A percentile compares a stretch with the other conserved stretches of the same genome.
Conservation (phyloP, 2,329 filamentous ascomycete genomes). For the Aureobasidium sp. region DNA sequence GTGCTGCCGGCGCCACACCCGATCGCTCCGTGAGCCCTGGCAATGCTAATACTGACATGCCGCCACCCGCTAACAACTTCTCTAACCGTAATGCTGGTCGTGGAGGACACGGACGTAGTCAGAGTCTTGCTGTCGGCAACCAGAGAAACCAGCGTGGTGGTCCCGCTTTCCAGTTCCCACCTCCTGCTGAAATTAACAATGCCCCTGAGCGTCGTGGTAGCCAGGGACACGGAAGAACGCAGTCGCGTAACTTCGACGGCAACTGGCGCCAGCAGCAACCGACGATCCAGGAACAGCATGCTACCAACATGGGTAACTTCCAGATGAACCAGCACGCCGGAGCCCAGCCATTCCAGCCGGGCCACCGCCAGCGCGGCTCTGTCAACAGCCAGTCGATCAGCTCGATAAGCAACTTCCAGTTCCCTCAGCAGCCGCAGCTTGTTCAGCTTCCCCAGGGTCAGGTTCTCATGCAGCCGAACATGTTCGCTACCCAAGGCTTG, state of each 20-base stretch:
- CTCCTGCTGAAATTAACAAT: slow-evolving; percentile 44
- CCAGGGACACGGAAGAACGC: slow-evolving; percentile 70
- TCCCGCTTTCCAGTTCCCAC: slow-evolving; percentile 62
- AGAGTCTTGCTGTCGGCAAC: slow-evolving; percentile 75
- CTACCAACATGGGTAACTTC: slow-evolving; percentile 53
- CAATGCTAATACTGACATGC: slow-evolving; percentile 28
- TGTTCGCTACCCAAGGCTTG: slow-evolving; percentile 78
- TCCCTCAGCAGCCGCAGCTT: slow-evolving; percentile 76
- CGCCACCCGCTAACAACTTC: slow-evolving; percentile 18
- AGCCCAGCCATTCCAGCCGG: slow-evolving; percentile 76
- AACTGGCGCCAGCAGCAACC: slow-evolving; percentile 87
- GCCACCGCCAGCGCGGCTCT: slow-evolving; percentile 79
- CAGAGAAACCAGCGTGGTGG: slow-evolving; percentile 60
- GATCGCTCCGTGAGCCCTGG: slow-evolving; percentile 53
- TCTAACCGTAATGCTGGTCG: slow-evolving; percentile 30
- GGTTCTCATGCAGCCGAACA: slow-evolving; percentile 69
- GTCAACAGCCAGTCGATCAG: slow-evolving; percentile 76
- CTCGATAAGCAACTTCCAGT: slow-evolving; percentile 80
- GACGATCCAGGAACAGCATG: slow-evolving; percentile 41
- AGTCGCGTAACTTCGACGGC: slow-evolving; percentile 91
- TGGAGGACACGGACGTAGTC: slow-evolving; percentile 60
- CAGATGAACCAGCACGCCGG: slow-evolving; percentile 65
- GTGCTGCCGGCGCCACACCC: slow-evolving; percentile 48
- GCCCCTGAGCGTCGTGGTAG: slow-evolving; percentile 74
- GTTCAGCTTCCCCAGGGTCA: slow-evolving; percentile 79